These are phyloP conservation scores for Candolleomyces eurysporus DNA, from an alignment of 768 basidiomycete genomes.

Conservation along the genomic window DNA sequence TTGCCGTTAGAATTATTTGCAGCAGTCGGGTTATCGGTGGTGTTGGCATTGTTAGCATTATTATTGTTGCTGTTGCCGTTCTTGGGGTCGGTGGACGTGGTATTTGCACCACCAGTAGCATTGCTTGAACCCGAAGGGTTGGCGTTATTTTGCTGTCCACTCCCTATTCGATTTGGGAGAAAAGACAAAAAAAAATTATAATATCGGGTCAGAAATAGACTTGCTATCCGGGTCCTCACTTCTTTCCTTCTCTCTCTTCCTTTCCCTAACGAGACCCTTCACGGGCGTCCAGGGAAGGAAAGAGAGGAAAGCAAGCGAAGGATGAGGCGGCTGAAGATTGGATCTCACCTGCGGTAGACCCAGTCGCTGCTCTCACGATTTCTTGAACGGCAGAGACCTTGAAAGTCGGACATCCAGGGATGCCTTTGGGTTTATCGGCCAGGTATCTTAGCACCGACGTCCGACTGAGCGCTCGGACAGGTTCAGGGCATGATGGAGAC, in stretches of 20 bases:
- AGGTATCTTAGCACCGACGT: conserved; percentile 47
- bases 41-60: neutral
- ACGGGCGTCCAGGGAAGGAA: neutral
- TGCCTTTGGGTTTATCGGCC: conserved; percentile 27
- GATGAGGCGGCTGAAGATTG: neutral
- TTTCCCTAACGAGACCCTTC: too few species aligned
- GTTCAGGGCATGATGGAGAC: conserved; percentile 61
- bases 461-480: conserved; percentile 65
- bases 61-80: neutral
- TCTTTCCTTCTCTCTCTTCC: too few species aligned
- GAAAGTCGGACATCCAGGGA: too few species aligned
- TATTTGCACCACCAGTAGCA: too few species aligned
- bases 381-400: neutral
- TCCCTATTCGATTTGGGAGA: too few species aligned
- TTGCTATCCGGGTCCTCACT: too few species aligned
- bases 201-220: too few species aligned
- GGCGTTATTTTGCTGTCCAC: too few species aligned
- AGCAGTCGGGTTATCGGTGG: too few species aligned
- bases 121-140: too few species aligned
- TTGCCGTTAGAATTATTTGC: neutral
- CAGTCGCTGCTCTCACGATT: conserved; percentile 23
- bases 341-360: neutral
- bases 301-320: neutral
- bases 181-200: too few species aligned
- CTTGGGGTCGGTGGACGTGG: neutral